Evolutionary conservation across 805 yeast species (phyloP), one percentile per base, ranked within the genome.

Genomic region (Cyberlindnera americana): DNA sequence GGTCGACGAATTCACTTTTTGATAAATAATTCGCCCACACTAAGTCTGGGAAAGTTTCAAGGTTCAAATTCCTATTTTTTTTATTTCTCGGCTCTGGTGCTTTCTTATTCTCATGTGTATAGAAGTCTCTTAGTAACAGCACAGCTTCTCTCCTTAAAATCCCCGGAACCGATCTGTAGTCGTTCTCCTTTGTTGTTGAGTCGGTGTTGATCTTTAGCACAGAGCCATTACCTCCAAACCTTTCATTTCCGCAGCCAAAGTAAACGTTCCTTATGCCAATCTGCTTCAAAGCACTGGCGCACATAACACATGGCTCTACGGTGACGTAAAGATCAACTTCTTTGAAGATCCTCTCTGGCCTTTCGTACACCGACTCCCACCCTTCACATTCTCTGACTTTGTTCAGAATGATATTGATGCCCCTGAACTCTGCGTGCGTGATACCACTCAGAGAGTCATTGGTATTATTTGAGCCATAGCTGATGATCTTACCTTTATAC

Each of bases 221-320:
- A 0, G 95, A 81, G 1, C 98, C 98, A 59, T 90, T 90, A 0
- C 99, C 98, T 0, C 99, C 99, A 64, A 93, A 93, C 33, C 98
- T 64, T 47, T 91, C 98, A 59, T 93, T 93, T 0, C 88, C 93
- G 55, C 96, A 90, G 0, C 99, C 98, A 54, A 87, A 93, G 33
- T 80, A 79, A 2, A 91, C 96, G 29, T 69, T 67, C 22, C 76
- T 62, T 10, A 93, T 77, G 2, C 83, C 82, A 33, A 90, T 59
- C 52, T 93, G 99, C 43, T 90, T 72, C 29, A 93, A 63, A 3
- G 95, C 89, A 29, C 93, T 79, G 0, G 96, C 98, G 66, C 99
- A 93, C 99, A 93, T 93, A 7, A 93, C 83, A 58, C 99, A 93
- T 0, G 99, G 99, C 61, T 93, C 99, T 0, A 93, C 97, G 0